Evolutionary conservation across 1,284 basidiomycete genomes (phyloP).

Genomic region (Malassezia dermatis): DNA sequence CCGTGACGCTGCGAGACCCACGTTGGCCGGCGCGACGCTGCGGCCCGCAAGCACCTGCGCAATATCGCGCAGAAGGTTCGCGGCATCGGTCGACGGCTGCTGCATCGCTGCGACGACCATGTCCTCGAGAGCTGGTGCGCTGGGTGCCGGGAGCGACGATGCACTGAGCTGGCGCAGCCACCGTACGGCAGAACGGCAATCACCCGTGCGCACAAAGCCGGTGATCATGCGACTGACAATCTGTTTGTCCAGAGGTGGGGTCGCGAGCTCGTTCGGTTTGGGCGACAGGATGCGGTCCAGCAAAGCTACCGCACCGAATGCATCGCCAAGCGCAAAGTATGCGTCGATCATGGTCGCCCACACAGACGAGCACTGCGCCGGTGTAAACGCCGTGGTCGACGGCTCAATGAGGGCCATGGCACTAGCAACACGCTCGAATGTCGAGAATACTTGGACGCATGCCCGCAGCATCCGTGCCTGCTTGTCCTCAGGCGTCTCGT

Average conservation of each 20-base stretch:
- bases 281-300: constrained; percentile 61
- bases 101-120: constrained; percentile 1
- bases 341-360: constrained; percentile 68
- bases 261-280: constrained; percentile 10
- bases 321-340: constrained; percentile 60
- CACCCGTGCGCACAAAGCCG: constrained; percentile 27
- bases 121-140: constrained; percentile 1
- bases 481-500: constrained; percentile 51
- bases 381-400: constrained; percentile 21
- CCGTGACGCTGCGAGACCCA: not conserved
- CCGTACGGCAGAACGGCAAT: constrained; percentile 23
- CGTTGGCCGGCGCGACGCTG: not conserved
- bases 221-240: constrained; percentile 60
- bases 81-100: not conserved
- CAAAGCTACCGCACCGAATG: constrained; percentile 59
- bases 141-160: constrained; percentile 8
- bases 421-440: constrained; percentile 52
- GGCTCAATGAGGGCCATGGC: constrained; percentile 48
- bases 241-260: constrained; percentile 53
- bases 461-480: constrained; percentile 55
- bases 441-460: constrained; percentile 61
- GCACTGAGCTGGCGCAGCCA: constrained; percentile 27
- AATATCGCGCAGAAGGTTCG: not conserved
- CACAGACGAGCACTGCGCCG: constrained; percentile 49
- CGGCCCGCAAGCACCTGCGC: not conserved